These are phyloP conservation scores for Staphylotrichum longicolle DNA, from an alignment of 495 filamentous ascomycete genomes.

Conservation along the genomic window DNA sequence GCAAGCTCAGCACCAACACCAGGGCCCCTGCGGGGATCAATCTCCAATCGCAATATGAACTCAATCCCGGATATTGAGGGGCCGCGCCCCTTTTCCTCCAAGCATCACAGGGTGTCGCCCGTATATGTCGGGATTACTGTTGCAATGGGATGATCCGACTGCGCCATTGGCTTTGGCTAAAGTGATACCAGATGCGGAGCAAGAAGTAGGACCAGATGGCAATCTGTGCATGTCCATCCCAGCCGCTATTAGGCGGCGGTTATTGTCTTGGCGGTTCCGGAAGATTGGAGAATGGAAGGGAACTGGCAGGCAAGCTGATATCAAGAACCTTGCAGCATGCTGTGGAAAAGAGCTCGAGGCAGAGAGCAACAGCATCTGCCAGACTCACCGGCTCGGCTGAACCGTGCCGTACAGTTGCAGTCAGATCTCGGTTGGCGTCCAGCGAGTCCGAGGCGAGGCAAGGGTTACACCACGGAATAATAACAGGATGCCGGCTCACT, in stretches of 20 bases:
- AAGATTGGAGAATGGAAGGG: neutral
- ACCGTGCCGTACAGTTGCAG: neutral
- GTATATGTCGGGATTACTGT: neutral
- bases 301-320: neutral
- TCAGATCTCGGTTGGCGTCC: neutral
- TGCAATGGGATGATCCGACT: neutral
- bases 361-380: neutral
- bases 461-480: neutral
- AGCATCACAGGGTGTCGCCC: no score
- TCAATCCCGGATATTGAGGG: slow-evolving; percentile 21
- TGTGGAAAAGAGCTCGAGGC: neutral
- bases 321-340: neutral
- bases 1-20: neutral
- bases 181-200: neutral
- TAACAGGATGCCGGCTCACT: neutral
- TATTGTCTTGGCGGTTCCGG: slow-evolving; percentile 24
- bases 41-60: slow-evolving; percentile 12
- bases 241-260: slow-evolving; percentile 20
- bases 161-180: slow-evolving; percentile 17
- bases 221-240: neutral
- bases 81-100: slow-evolving; percentile 11
- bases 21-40: neutral
- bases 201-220: neutral
- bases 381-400: neutral
- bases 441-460: neutral